Conservation (phyloP, 1,139 yeast species). For the Pichia norvegensis region DNA sequence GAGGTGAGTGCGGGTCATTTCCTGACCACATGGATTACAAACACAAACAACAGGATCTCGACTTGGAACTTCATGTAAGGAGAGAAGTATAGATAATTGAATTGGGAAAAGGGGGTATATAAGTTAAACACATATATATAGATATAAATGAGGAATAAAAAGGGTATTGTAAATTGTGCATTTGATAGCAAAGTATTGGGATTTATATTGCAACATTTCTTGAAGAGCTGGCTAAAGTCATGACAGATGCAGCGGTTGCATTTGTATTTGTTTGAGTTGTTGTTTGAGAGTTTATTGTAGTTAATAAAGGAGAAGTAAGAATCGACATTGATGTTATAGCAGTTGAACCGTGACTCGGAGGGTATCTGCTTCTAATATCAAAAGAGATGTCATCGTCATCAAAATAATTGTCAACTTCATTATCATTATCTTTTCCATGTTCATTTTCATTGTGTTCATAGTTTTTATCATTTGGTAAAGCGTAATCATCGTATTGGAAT, state of each 20-base stretch:
- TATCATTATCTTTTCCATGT: no score
- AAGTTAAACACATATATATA: background rate
- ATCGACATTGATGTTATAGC: slow-evolving; percentile 43
- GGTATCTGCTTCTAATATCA: slow-evolving; percentile 10
- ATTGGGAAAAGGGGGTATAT: no score
- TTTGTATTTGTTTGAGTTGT: slow-evolving; percentile 8
- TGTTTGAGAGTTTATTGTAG: slow-evolving; percentile 17
- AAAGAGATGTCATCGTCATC: slow-evolving; percentile 1
- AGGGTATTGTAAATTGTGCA: background rate
- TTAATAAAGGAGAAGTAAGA: slow-evolving; percentile 5
- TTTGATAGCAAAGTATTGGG: background rate
- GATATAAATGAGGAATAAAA: no score
- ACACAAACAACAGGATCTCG: no score
- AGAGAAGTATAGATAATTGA: no score
- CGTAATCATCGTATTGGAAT: background rate
- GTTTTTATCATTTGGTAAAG: slow-evolving; percentile 13
- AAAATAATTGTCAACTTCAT: slow-evolving; percentile 23
- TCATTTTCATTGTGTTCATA: no score
- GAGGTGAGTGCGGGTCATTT: no score
- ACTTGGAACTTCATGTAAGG: no score
- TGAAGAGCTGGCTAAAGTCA: slow-evolving; percentile 48
- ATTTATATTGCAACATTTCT: slow-evolving; percentile 28
- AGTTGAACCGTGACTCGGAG: slow-evolving; percentile 31
- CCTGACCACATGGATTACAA: no score
- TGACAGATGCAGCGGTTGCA: slow-evolving; percentile 45